Evolutionary conservation across 495 filamentous ascomycete genomes (phyloP).

Genomic region (Penicillium parvum): DNA sequence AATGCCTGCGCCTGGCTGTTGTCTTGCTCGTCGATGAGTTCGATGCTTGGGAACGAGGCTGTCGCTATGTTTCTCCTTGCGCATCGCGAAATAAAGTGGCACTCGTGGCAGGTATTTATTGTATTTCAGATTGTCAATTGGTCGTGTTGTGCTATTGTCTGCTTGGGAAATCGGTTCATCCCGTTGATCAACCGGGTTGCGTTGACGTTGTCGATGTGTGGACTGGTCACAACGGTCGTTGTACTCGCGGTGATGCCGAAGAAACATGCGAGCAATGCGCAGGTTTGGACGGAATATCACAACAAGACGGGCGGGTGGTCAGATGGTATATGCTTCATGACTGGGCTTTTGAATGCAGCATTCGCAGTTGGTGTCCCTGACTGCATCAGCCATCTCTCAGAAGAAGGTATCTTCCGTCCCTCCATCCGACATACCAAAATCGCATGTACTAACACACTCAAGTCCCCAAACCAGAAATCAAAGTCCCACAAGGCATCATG

Average conservation of each 20-base stretch:
- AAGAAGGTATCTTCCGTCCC: slow-evolving; percentile 45
- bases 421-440: not conserved
- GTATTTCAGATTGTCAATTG: slow-evolving; percentile 62
- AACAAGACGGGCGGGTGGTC: slow-evolving; percentile 62
- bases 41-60: slow-evolving; percentile 60
- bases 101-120: slow-evolving; percentile 73
- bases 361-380: slow-evolving; percentile 74
- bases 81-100: slow-evolving; percentile 50
- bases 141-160: slow-evolving; percentile 55
- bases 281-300: slow-evolving; percentile 59
- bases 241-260: slow-evolving; percentile 69
- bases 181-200: slow-evolving; percentile 61
- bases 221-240: slow-evolving; percentile 61
- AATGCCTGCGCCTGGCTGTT: slow-evolving; percentile 75
- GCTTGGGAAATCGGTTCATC: slow-evolving; percentile 61
- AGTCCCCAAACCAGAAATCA: slow-evolving; percentile 25
- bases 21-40: slow-evolving; percentile 57
- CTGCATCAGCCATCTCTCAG: slow-evolving; percentile 65
- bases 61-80: slow-evolving; percentile 65
- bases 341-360: slow-evolving; percentile 72
- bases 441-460: not conserved
- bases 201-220: slow-evolving; percentile 58
- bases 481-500: slow-evolving; percentile 44
- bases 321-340: slow-evolving; percentile 65
- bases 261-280: slow-evolving; percentile 50